Percentiles rank a stretch among this genome's conserved stretches.
Evolutionary conservation across 1,284 basidiomycete genomes (phyloP).

Genomic region (Moesziomyces sp.): DNA sequence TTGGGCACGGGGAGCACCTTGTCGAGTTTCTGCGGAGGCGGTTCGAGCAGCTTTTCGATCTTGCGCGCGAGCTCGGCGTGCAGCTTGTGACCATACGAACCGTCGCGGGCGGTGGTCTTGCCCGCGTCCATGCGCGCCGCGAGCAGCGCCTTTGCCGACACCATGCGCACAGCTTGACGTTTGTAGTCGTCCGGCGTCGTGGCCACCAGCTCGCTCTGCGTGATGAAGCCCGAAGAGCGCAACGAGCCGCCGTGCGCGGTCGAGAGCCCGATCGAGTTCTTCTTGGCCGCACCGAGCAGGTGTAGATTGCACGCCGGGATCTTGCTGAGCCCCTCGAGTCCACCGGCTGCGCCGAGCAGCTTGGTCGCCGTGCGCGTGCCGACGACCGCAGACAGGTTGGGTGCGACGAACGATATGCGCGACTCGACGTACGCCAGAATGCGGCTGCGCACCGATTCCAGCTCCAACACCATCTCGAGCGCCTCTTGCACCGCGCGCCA

Average conservation of each 20-base stretch:
- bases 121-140: slow-evolving; percentile 93
- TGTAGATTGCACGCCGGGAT: slow-evolving; percentile 97
- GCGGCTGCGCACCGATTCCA: slow-evolving; percentile 85
- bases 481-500: slow-evolving; percentile 87
- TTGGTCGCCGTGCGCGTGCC: slow-evolving; percentile 98
- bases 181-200: slow-evolving; percentile 90
- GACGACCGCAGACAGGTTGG: slow-evolving; percentile 96
- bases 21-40: slow-evolving; percentile 89
- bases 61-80: slow-evolving; percentile 88
- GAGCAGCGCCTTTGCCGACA: slow-evolving; percentile 89
- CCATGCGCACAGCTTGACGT: slow-evolving; percentile 88
- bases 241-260: slow-evolving; percentile 71
- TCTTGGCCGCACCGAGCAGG: slow-evolving; percentile 90
- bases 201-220: slow-evolving; percentile 87
- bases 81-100: slow-evolving; percentile 81
- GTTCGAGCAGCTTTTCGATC: slow-evolving; percentile 90
- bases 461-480: slow-evolving; percentile 84
- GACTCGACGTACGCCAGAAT: slow-evolving; percentile 99
- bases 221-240: slow-evolving; percentile 96
- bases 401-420: slow-evolving; percentile 96
- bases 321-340: slow-evolving; percentile 86
- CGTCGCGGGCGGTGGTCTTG: slow-evolving; percentile 78
- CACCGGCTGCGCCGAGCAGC: slow-evolving; percentile 95
- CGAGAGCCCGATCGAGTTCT: slow-evolving; percentile 87
- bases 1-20: slow-evolving; percentile 97